Evolutionary conservation across 2,329 filamentous ascomycete genomes (phyloP).

Genomic region (Nigrospora oryzae): DNA sequence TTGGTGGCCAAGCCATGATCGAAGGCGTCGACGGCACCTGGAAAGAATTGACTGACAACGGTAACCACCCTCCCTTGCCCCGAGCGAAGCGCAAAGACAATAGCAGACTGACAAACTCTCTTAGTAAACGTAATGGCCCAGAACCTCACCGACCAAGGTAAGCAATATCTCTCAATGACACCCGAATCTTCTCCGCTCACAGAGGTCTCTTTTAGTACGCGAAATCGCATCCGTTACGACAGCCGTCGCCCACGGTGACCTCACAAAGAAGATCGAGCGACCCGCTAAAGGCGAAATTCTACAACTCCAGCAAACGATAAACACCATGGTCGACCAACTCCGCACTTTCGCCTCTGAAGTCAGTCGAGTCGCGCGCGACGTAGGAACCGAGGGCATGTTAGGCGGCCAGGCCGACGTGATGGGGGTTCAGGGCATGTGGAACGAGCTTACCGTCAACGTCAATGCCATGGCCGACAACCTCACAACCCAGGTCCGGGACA

Average conservation of each 20-base stretch:
- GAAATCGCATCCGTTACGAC: conserved; percentile 81
- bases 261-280: conserved; percentile 78
- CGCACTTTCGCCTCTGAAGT: conserved; percentile 79
- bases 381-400: conserved; percentile 75
- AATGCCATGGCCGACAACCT: conserved; percentile 85
- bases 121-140: conserved; percentile 76
- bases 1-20: conserved; percentile 89
- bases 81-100: neutral
- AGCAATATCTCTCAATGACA: conserved; percentile 4
- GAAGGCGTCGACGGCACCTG: conserved; percentile 93
- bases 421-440: conserved; percentile 83
- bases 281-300: conserved; percentile 76
- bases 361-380: conserved; percentile 73
- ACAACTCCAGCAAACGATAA: conserved; percentile 77
- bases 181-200: neutral
- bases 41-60: conserved; percentile 91
- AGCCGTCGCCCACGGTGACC: conserved; percentile 72
- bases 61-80: conserved; percentile 26
- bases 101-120: conserved; percentile 13
- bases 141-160: conserved; percentile 69
- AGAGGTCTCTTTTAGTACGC: conserved; percentile 44
- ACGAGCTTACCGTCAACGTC: conserved; percentile 76
- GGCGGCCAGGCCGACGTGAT: conserved; percentile 78
- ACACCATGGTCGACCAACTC: conserved; percentile 83
- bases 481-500: conserved; percentile 87